Evolutionary conservation across 495 filamentous ascomycete genomes (phyloP).

Genomic region (Cercophora scortea): DNA sequence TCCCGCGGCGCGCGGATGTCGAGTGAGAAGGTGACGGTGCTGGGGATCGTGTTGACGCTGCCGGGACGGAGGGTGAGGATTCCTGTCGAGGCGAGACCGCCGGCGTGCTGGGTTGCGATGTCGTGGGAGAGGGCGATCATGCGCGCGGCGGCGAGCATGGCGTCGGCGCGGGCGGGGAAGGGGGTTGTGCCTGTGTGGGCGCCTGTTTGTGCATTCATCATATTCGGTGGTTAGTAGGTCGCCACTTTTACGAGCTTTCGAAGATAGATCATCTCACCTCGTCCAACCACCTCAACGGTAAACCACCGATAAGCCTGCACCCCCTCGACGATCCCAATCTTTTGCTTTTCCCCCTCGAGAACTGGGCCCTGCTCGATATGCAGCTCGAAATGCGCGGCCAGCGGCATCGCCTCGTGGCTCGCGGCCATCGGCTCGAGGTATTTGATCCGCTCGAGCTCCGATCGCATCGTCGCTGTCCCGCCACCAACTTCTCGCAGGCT

Average conservation of each 20-base stretch:
- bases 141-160: conserved; percentile 57
- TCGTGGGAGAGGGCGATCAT: conserved; percentile 62
- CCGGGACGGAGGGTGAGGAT: conserved; percentile 61
- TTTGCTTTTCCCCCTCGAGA: conserved; percentile 51
- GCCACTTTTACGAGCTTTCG: too few species aligned
- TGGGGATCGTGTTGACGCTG: conserved; percentile 70
- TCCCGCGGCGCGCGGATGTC: conserved; percentile 63
- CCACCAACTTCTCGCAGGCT: conserved; percentile 46
- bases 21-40: conserved; percentile 58
- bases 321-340: conserved; percentile 64
- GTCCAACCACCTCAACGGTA: conserved; percentile 55
- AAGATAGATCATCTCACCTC: conserved; percentile 20
- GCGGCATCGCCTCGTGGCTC: conserved; percentile 53
- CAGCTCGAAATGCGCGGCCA: conserved; percentile 77
- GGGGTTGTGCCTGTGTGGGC: conserved; percentile 73
- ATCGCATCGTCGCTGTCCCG: conserved; percentile 51
- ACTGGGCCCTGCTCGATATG: conserved; percentile 79
- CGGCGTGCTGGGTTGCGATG: conserved; percentile 46
- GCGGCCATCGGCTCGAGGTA: conserved; percentile 55
- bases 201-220: too few species aligned
- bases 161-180: conserved; percentile 51
- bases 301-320: conserved; percentile 67
- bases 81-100: conserved; percentile 63
- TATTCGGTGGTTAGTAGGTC: too few species aligned
- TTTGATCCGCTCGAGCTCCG: conserved; percentile 61